Evolutionary conservation across 2,329 filamentous ascomycete genomes (phyloP).

Genomic region (Talaromyces sp.): DNA sequence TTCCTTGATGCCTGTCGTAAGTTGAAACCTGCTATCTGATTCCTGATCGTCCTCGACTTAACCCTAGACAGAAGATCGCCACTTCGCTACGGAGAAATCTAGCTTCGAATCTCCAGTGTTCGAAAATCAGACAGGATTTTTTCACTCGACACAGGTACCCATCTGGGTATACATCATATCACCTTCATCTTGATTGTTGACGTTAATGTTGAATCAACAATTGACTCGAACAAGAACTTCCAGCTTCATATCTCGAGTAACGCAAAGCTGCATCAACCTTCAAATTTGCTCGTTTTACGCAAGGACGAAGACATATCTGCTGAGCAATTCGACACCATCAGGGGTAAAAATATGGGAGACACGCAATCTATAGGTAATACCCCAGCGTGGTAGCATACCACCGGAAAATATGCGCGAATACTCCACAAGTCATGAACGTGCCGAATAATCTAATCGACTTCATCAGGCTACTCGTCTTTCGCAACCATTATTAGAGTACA

Average conservation of each 20-base stretch:
- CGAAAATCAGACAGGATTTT: conserved; percentile 47
- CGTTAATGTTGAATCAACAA: not conserved
- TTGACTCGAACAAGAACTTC: not conserved
- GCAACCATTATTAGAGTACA: no score
- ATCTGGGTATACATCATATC: conserved; percentile 38
- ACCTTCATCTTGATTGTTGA: not conserved
- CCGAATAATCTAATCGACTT: no score
- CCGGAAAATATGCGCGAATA: not conserved
- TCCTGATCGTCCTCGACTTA: not conserved
- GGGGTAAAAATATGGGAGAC: not conserved
- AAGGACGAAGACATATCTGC: not conserved
- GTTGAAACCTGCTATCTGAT: conserved; percentile 25
- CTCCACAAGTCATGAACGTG: not conserved
- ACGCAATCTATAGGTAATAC: not conserved
- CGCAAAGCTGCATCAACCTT: not conserved
- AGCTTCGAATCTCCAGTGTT: conserved; percentile 42
- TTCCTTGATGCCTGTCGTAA: conserved; percentile 59
- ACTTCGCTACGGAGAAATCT: conserved; percentile 39
- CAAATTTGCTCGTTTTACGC: no score
- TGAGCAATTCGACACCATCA: not conserved
- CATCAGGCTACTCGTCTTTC: no score
- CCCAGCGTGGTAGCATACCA: not conserved
- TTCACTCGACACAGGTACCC: conserved; percentile 43
- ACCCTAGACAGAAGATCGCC: conserved; percentile 27
- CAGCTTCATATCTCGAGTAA: not conserved